Conservation (phyloP, 1,139 yeast species). For the Yamadazyma siamensis region DNA sequence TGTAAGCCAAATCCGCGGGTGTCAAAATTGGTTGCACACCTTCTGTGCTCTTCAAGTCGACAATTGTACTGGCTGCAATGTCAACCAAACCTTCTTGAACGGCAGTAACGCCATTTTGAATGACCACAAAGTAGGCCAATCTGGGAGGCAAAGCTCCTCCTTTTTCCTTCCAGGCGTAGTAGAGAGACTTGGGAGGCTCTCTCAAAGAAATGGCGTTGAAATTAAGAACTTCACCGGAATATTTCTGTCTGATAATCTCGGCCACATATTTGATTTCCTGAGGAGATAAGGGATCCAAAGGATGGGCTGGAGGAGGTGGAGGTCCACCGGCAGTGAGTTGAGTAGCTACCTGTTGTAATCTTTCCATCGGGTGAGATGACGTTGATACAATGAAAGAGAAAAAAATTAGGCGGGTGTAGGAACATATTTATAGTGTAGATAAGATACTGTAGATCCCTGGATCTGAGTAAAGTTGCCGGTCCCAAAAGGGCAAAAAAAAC, state of each 20-base stretch:
- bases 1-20: conserved; percentile 58
- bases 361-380: conserved; percentile 61
- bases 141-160: conserved; percentile 64
- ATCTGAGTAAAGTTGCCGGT: not conserved
- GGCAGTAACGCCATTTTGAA: conserved; percentile 59
- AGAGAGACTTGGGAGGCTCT: conserved; percentile 66
- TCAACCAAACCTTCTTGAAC: conserved; percentile 70
- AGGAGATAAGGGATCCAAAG: conserved; percentile 67
- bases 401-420: not conserved
- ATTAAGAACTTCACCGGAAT: conserved; percentile 44
- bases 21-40: conserved; percentile 76
- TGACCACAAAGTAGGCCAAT: conserved; percentile 61
- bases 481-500: not conserved
- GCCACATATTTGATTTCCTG: conserved; percentile 47
- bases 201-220: conserved; percentile 70
- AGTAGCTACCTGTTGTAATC: conserved; percentile 61
- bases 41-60: conserved; percentile 46
- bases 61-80: conserved; percentile 43
- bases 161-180: conserved; percentile 62
- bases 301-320: conserved; percentile 58
- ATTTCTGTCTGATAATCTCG: conserved; percentile 25
- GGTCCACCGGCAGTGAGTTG: conserved; percentile 57
- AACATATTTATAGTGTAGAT: not conserved
- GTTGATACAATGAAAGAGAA: not conserved
- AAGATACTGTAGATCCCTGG: no score